Evolutionary conservation across 2,329 filamentous ascomycete genomes (phyloP), one percentile per base, ranked within the genome.

Genomic region (Pseudocercospora vitis): DNA sequence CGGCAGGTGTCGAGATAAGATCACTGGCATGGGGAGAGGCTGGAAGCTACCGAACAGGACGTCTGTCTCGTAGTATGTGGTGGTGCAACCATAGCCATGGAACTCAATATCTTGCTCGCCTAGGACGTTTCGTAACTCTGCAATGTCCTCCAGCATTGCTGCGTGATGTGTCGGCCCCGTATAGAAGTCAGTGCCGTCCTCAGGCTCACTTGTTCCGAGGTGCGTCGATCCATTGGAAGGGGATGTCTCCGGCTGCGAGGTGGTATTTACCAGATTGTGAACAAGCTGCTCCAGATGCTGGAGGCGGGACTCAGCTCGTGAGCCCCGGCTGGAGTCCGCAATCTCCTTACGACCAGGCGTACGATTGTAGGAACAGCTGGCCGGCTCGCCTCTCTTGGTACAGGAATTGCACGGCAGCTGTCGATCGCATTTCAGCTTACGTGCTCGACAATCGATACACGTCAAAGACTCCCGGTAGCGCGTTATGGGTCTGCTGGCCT

Each of bases 61-160:
- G 31, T 58, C 46, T 12, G 52, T 40, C n/a, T 58, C 52, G 26
- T 32, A 29, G 16, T 37, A 33, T 19, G 18, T 9, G 2, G 50
- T 9, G 48, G 40, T 5, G 44, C 42, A 29, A 19, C 48, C 9
- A 33, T 33, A 32, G 26, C 18, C 16, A 16, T 47, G 11, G 33
- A 48, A 48, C 9, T 54, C 35, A n/a, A 35, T 5, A 26, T 46
- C 33, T 37, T 46, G n/a, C 35, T 55, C 52, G 35, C 40, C 40
- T 8, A 58, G 32, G 12, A 51, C 33, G 35, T 54, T 40, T 14
- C 58, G 49, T 19, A 60, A 31, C 37, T 58, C 49, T 9, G 54
- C 55, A 48, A 58, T 54, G 21, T 51, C 55, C 21, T 55, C 58
- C 14, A 60, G 44, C 50, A 60, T 58, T 3, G 58, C 55, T n/a